Evolutionary conservation across 176 grass and related monocot genomes (phyloP).

Genomic region (Rhipidocladum racemiflorum): DNA sequence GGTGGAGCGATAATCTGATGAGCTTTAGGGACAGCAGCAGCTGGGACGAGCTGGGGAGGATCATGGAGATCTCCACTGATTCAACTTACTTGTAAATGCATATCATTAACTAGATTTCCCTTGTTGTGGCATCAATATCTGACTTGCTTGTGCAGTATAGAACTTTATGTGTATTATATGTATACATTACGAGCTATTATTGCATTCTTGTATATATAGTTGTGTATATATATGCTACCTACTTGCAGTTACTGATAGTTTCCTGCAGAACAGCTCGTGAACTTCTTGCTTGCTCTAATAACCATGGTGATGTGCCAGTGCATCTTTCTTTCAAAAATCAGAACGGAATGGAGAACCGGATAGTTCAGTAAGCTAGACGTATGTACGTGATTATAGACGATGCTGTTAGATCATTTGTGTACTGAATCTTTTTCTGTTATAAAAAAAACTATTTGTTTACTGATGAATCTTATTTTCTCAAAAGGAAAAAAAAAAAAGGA

Average conservation of each 20-base stretch:
- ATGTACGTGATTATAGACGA: too few relatives aligned
- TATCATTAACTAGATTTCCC: neutral
- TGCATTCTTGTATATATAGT: neutral
- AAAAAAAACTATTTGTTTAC: too few relatives aligned
- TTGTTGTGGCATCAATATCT: neutral
- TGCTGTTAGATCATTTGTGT: too few relatives aligned
- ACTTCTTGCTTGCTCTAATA: neutral
- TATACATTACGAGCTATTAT: neutral
- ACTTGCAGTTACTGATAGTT: neutral
- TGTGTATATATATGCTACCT: neutral
- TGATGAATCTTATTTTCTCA: too few relatives aligned
- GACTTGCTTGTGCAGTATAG: neutral
- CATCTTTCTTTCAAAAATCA: too few relatives aligned
- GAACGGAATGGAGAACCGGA: too few relatives aligned
- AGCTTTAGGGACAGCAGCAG: conserved; percentile 16
- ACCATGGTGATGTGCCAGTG: neutral
- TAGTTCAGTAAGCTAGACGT: too few relatives aligned
- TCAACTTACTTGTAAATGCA: conserved; percentile 1
- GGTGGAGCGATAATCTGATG: conserved; percentile 3
- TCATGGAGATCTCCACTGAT: conserved; percentile 40
- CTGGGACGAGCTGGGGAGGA: conserved; percentile 62
- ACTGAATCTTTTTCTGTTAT: too few relatives aligned
- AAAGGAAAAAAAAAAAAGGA: too few relatives aligned
- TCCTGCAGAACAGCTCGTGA: neutral
- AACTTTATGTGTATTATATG: neutral